phyloP scores from a whole-genome alignment of 495 filamentous ascomycete genomes.

The Aspergillus indologenus region DNA sequence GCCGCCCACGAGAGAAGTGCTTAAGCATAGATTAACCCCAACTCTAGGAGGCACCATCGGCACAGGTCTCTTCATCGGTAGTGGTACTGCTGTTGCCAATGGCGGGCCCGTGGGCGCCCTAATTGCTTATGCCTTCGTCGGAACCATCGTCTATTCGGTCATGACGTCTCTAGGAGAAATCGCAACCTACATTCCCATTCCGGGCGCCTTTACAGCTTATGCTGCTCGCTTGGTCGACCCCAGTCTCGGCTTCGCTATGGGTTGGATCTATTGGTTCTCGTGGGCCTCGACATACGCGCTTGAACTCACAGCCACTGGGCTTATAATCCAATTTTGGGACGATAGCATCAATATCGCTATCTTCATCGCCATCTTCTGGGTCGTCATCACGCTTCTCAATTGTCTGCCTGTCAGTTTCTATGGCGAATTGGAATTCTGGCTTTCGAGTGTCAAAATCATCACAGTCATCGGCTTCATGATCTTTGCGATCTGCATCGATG shows the following conservation, averaged over 20 bases:
- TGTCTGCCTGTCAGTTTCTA: slow-evolving; percentile 56
- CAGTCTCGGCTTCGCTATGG: slow-evolving; percentile 74
- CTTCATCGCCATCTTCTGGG: slow-evolving; percentile 75
- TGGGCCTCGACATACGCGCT: slow-evolving; percentile 66
- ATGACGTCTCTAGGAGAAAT: slow-evolving; percentile 65
- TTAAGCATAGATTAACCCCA: slow-evolving; percentile 37
- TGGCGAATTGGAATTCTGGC: slow-evolving; percentile 67
- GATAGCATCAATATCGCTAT: slow-evolving; percentile 57
- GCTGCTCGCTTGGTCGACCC: slow-evolving; percentile 69
- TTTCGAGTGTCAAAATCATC: slow-evolving; percentile 63
- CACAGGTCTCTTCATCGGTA: slow-evolving; percentile 77
- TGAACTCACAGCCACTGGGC: slow-evolving; percentile 70
- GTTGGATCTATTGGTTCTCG: slow-evolving; percentile 73
- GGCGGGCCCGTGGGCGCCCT: slow-evolving; percentile 68
- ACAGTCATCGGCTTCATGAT: slow-evolving; percentile 64
- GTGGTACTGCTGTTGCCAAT: slow-evolving; percentile 61
- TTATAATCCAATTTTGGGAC: slow-evolving; percentile 77
- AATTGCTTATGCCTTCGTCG: slow-evolving; percentile 64
- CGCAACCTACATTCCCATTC: slow-evolving; percentile 73
- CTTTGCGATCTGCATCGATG: slow-evolving; percentile 64
- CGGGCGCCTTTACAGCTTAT: slow-evolving; percentile 73
- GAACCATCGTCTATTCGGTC: slow-evolving; percentile 58
- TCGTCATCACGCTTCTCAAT: slow-evolving; percentile 64
- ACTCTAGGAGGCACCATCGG: slow-evolving; percentile 71
- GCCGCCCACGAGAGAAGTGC: slow-evolving; percentile 18